Evolutionary conservation across 2,329 filamentous ascomycete genomes (phyloP).

Genomic region (Calonectria pteridis): DNA sequence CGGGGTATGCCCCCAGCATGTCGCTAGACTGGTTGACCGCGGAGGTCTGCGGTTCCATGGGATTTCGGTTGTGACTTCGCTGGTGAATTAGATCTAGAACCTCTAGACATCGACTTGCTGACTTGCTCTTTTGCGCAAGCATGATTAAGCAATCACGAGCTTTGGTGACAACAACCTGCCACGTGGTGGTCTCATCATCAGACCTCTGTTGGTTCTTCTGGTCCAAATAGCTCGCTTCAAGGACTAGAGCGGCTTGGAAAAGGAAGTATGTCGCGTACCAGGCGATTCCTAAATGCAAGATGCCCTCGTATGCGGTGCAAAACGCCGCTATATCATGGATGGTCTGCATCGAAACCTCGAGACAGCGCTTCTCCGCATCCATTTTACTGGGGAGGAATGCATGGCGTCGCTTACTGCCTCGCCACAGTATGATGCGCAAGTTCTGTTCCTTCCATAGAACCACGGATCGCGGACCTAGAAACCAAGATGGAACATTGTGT

Average conservation of each 20-base stretch:
- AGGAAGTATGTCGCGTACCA: constrained; percentile 61
- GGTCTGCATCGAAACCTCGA: constrained; percentile 52
- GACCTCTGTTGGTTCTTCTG: constrained; percentile 19
- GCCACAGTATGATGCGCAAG: constrained; percentile 57
- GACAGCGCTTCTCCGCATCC: constrained; percentile 50
- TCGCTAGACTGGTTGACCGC: neutral
- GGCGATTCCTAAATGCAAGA: constrained; percentile 49
- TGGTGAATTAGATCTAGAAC: constrained; percentile 19
- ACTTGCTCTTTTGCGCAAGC: constrained; percentile 21
- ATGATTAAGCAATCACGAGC: constrained; percentile 16
- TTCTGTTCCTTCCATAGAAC: constrained; percentile 58
- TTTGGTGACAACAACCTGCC: constrained; percentile 19
- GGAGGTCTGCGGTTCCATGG: neutral
- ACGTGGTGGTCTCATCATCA: constrained; percentile 12
- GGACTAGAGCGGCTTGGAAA: constrained; percentile 58
- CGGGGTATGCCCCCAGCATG: neutral
- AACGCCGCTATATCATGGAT: constrained; percentile 53
- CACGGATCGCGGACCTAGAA: constrained; percentile 51
- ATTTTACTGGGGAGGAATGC: constrained; percentile 42
- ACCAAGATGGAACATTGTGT: constrained; percentile 48
- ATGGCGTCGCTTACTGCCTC: constrained; percentile 51
- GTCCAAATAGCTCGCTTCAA: constrained; percentile 40
- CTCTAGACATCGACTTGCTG: constrained; percentile 19
- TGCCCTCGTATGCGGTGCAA: constrained; percentile 44
- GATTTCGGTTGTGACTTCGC: neutral